Base-by-base conservation (phyloP, 352 stramenopile species). In the Phytophthora macrochlamydospora region DNA sequence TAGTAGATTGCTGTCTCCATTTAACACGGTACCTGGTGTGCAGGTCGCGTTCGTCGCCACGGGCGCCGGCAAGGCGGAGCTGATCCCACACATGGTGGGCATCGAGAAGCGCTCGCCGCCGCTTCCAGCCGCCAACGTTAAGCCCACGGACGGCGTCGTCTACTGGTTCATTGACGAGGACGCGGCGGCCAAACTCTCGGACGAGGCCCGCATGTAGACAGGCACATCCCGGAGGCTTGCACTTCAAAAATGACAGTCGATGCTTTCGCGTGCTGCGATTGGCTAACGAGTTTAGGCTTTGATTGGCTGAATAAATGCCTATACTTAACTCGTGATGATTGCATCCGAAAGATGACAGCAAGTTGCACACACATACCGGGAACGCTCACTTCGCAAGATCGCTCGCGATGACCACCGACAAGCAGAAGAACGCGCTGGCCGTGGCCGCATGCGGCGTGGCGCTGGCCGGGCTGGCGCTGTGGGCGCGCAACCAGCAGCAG, bases 21-120 rank as follows among this genome's bases (percentile, higher is more conserved):
- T 57, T 70, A 51, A 71, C 9, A 43, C 44, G 5, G 9, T 11
- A 40, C 35, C 12, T 11, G 65, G n/a, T 57, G 12, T 13, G 45
- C 56, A 97, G 81, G 87, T 98, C 29, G 91, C 91, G 58, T 98
- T 98, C 69, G 78, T 98, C 11, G 92, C 85, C 6, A 97, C 92
- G 30, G 94, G 94, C 40, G 78, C 80, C 13, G 77, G 81, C 65
- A 98, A 98, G 73, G 89, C 86, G 4, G 83, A 94, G 14, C 69
- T 98, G 29, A 92, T 98, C 56, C 81, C 83, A 43, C 76, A 93
- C 62, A 91, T 95, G 80, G 31, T 92, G 33, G 83, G 87, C 12
- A 54, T 87, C 11, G 83, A 94, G 60, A 62, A 75, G 48, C 84
- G 86, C 58, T 76, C 76, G 29, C 79, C 78, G 12, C 62, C 81